phyloP scores from a whole-genome alignment of 495 filamentous ascomycete genomes.

The Penicillium simplicissimum region DNA sequence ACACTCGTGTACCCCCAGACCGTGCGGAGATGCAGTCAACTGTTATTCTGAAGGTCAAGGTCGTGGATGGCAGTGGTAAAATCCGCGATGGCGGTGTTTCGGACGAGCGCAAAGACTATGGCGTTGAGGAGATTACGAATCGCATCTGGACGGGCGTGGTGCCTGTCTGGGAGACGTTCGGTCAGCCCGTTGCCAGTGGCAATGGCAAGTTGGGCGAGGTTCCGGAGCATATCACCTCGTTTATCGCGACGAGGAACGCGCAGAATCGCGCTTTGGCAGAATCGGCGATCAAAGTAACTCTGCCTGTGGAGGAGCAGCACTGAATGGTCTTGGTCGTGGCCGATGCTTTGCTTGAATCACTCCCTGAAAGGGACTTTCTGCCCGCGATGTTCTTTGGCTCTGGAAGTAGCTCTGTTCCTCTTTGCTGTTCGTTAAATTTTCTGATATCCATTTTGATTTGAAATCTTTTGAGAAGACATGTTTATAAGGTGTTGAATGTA shows the following conservation, averaged over 20 bases:
- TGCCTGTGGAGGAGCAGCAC: slow-evolving; percentile 44
- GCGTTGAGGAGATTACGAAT: slow-evolving; percentile 57
- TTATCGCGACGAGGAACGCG: slow-evolving; percentile 54
- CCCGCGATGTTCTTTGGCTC: background rate
- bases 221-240: slow-evolving; percentile 65
- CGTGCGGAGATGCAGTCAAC: slow-evolving; percentile 77
- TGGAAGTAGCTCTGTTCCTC: background rate
- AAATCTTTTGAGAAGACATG: no score
- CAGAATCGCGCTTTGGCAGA: slow-evolving; percentile 54
- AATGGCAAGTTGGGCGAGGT: slow-evolving; percentile 59
- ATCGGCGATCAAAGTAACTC: slow-evolving; percentile 37
- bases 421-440: no score
- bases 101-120: slow-evolving; percentile 70
- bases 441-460: no score
- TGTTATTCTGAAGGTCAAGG: slow-evolving; percentile 66
- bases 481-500: no score
- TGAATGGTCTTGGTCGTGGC: slow-evolving; percentile 10
- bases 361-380: background rate
- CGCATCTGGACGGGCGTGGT: slow-evolving; percentile 84
- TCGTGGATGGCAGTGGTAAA: slow-evolving; percentile 78
- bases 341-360: background rate
- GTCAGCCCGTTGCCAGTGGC: slow-evolving; percentile 65
- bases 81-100: slow-evolving; percentile 65
- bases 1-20: slow-evolving; percentile 71
- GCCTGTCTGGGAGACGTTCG: slow-evolving; percentile 66